A percentile compares a stretch with the other conserved stretches of the same genome.
Evolutionary conservation across 306 rosid genomes (phyloP).

Genomic region (Pyrus betulifolia): DNA sequence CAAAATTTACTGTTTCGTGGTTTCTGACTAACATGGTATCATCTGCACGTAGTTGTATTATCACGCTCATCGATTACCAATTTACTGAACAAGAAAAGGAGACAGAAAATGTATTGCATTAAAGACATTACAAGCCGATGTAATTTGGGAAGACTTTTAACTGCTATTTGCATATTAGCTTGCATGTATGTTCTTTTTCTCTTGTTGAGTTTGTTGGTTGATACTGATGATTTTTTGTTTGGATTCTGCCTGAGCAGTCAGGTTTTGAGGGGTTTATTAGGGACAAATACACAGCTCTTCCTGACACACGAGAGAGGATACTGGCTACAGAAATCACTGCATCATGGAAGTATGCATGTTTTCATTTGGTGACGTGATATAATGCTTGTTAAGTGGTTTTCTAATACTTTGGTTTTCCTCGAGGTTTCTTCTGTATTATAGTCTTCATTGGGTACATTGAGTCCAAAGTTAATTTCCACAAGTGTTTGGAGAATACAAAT

Average conservation of each 20-base stretch:
- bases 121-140: not conserved
- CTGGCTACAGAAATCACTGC: conserved; percentile 88
- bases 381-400: not conserved
- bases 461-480: conserved; percentile 1
- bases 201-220: not conserved
- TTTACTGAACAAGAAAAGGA: not conserved
- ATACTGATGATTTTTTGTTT: conserved; percentile 4
- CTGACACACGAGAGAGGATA: conserved; percentile 84
- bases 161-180: not conserved
- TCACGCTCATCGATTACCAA: not conserved
- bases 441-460: not conserved
- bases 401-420: not conserved
- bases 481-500: not conserved
- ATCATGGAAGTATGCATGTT: conserved; percentile 55
- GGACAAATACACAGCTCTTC: conserved; percentile 83
- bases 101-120: not conserved
- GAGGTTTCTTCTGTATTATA: not conserved
- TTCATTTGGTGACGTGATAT: not conserved
- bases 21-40: not conserved
- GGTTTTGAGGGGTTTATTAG: conserved; percentile 83
- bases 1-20: not conserved
- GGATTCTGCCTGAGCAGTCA: conserved; percentile 46
- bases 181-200: conserved; percentile 1
- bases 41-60: not conserved
- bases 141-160: not conserved